Evolutionary conservation across 148 eudicot species (phyloP).

Genomic region (Nyssa sinensis): DNA sequence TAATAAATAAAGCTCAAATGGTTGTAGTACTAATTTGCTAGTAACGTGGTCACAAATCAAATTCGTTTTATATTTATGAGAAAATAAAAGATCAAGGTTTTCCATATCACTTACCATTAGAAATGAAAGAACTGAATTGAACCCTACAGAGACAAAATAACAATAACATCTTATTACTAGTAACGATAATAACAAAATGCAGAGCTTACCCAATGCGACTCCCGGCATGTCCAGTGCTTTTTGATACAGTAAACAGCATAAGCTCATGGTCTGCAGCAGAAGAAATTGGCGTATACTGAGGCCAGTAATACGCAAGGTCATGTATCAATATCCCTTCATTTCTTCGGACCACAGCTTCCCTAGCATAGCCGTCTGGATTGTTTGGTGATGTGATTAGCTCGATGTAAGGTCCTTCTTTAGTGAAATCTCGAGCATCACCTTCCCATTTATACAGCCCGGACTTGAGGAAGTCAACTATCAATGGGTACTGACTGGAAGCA

Average conservation of each 20-base stretch:
- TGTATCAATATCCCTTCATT: constrained; percentile 64
- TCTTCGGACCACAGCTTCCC: constrained; percentile 66
- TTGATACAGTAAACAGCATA: constrained; percentile 93
- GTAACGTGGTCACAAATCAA: too few relatives aligned
- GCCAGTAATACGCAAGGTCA: constrained; percentile 98
- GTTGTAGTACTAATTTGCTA: too few relatives aligned
- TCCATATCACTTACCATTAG: not conserved
- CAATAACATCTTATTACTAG: not conserved
- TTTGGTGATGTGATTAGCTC: constrained; percentile 97
- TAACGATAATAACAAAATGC: not conserved
- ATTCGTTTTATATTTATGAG: too few relatives aligned
- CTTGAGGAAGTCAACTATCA: constrained; percentile 72
- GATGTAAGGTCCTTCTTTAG: constrained; percentile 66
- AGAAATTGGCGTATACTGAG: constrained; percentile 86
- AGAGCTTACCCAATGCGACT: constrained; percentile 78
- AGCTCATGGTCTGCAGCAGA: constrained; percentile 73
- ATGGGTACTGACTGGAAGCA: constrained; percentile 74
- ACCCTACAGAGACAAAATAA: not conserved
- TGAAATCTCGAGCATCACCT: constrained; percentile 67
- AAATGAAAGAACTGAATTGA: not conserved
- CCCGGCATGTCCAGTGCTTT: constrained; percentile 97
- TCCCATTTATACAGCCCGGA: constrained; percentile 96
- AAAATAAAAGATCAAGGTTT: too few relatives aligned
- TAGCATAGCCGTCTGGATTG: constrained; percentile 84
- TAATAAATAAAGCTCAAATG: too few relatives aligned